These are phyloP conservation scores for Trypanosoma mega DNA, from an alignment of 208 protist genomes.

Conservation along the genomic window DNA sequence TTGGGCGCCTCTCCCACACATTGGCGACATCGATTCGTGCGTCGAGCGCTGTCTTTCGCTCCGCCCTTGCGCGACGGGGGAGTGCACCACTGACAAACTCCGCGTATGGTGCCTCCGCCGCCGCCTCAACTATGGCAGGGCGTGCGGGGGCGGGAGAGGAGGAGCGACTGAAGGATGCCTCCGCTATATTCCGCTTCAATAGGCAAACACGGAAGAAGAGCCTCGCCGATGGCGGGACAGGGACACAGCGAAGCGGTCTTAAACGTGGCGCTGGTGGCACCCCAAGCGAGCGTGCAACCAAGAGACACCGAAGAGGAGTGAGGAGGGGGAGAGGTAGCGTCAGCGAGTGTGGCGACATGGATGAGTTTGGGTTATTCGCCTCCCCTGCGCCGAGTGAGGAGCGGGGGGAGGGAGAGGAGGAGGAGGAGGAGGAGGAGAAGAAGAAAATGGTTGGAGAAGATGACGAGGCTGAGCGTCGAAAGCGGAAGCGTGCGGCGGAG, in stretches of 20 bases:
- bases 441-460: neutral
- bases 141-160: constrained; percentile 54
- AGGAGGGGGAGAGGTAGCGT: no score
- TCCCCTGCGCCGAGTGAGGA: no score
- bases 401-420: no score
- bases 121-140: constrained; percentile 68
- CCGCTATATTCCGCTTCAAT: constrained; percentile 81
- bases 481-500: neutral
- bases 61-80: constrained; percentile 61
- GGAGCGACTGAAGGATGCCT: constrained; percentile 52
- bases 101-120: constrained; percentile 79
- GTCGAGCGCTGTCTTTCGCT: constrained; percentile 57
- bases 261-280: no score
- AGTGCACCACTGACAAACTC: constrained; percentile 72
- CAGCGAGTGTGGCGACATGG: no score
- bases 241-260: neutral
- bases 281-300: no score
- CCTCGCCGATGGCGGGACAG: neutral
- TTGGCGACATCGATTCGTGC: constrained; percentile 81
- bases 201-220: constrained; percentile 24
- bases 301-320: no score
- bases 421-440: neutral
- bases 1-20: constrained; percentile 43
- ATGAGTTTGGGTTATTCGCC: no score
- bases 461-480: constrained; percentile 6